Conservation (phyloP, 768 basidiomycete species). For the Suillus ampliporus region DNA sequence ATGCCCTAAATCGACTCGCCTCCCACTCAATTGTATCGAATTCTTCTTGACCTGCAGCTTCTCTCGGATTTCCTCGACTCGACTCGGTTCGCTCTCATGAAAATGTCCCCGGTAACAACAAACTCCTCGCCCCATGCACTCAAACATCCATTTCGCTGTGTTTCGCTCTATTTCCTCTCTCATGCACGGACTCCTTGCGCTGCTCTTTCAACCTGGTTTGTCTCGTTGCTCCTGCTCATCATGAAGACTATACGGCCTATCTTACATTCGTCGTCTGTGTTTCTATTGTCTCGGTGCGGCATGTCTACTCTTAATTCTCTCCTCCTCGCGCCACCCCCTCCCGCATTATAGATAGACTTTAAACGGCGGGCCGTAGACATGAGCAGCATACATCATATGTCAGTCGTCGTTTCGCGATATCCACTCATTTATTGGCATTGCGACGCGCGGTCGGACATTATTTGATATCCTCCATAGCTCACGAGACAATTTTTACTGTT, state of each 20-base stretch:
- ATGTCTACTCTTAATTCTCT: slow-evolving; percentile 21
- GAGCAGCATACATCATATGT: slow-evolving; percentile 53
- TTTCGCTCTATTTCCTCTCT: slow-evolving; percentile 39
- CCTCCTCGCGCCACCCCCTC: slow-evolving; percentile 31
- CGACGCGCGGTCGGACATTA: slow-evolving; percentile 56
- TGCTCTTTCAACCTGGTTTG: slow-evolving; percentile 66
- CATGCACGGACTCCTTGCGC: slow-evolving; percentile 52
- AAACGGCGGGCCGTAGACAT: slow-evolving; percentile 49
- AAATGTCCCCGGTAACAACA: slow-evolving; percentile 29
- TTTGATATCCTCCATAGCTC: slow-evolving; percentile 42
- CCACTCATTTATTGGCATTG: slow-evolving; percentile 49
- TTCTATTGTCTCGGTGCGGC: slow-evolving; percentile 41
- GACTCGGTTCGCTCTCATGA: slow-evolving; percentile 23
- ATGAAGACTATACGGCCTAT: slow-evolving; percentile 49
- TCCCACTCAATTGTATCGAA: slow-evolving; percentile 10
- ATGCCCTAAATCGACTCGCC: slow-evolving; percentile 19
- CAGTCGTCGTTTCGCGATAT: slow-evolving; percentile 60
- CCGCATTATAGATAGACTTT: slow-evolving; percentile 48
- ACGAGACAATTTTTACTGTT: slow-evolving; percentile 66
- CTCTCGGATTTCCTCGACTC: slow-evolving; percentile 25
- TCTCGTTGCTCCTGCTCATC: slow-evolving; percentile 61
- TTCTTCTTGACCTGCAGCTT: slow-evolving; percentile 14
- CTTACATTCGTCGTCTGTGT: slow-evolving; percentile 46
- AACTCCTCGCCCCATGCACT: slow-evolving; percentile 17
- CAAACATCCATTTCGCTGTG: slow-evolving; percentile 25